Evolutionary conservation across 805 yeast genomes (phyloP).

Genomic region (Tetrapisispora pingtungensis): DNA sequence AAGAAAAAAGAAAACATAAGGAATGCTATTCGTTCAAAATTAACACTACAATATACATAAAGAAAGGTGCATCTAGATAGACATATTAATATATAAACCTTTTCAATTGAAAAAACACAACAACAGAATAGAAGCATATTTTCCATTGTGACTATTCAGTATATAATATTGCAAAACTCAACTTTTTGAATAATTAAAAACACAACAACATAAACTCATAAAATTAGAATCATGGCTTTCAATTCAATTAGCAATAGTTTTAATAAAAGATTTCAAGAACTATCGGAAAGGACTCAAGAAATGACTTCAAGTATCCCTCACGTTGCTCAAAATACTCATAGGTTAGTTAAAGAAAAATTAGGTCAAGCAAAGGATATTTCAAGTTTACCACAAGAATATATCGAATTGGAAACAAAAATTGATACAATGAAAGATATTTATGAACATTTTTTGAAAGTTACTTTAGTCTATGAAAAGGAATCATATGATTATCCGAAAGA

Average conservation of each 20-base stretch:
- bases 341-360: conserved; percentile 64
- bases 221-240: conserved; percentile 21
- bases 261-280: conserved; percentile 24
- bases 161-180: too few species aligned
- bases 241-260: conserved; percentile 20
- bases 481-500: conserved; percentile 74
- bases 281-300: conserved; percentile 30
- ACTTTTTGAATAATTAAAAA: too few species aligned
- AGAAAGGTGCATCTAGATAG: too few species aligned
- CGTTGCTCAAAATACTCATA: conserved; percentile 63
- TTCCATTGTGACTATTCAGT: too few species aligned
- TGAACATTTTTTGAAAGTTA: conserved; percentile 41
- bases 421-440: conserved; percentile 64
- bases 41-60: too few species aligned
- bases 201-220: not conserved
- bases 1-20: too few species aligned
- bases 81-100: too few species aligned
- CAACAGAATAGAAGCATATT: too few species aligned
- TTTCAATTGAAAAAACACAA: too few species aligned
- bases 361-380: conserved; percentile 73
- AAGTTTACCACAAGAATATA: conserved; percentile 70
- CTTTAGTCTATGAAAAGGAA: conserved; percentile 53
- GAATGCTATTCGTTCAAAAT: too few species aligned
- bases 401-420: conserved; percentile 58
- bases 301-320: conserved; percentile 46